phyloP scores from a whole-genome alignment of 1,284 basidiomycete genomes.

The Marasmius sp. region DNA sequence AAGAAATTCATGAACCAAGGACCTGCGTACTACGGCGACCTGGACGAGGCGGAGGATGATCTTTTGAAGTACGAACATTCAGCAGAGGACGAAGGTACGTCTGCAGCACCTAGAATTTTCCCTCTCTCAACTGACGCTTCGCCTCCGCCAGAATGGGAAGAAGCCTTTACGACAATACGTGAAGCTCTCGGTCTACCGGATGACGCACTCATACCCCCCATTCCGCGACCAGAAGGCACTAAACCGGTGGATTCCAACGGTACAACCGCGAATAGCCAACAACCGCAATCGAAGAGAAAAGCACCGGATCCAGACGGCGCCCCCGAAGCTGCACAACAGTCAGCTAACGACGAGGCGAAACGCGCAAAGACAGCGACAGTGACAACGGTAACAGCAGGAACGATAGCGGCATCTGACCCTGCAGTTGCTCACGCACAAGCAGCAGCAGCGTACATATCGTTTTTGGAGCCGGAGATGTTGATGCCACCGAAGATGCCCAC shows the following conservation, averaged over 20 bases:
- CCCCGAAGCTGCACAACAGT: slow-evolving; percentile 36
- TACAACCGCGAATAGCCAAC: slow-evolving; percentile 21
- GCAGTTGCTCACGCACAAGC: slow-evolving; percentile 51
- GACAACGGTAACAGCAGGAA: slow-evolving; percentile 16
- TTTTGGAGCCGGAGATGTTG: slow-evolving; percentile 73
- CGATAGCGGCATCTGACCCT: slow-evolving; percentile 29
- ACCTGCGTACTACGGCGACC: slow-evolving; percentile 88
- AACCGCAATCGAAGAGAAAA: slow-evolving; percentile 50
- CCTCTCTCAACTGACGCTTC: slow-evolving; percentile 1
- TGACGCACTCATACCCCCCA: slow-evolving; percentile 50
- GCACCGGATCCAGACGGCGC: slow-evolving; percentile 44
- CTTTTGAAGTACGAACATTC: slow-evolving; percentile 73
- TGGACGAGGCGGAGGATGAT: slow-evolving; percentile 78
- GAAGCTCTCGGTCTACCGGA: slow-evolving; percentile 55
- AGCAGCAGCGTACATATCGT: slow-evolving; percentile 72
- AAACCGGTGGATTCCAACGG: slow-evolving; percentile 19
- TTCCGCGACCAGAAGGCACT: slow-evolving; percentile 43
- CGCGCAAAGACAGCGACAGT: slow-evolving; percentile 34
- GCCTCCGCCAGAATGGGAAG: slow-evolving; percentile 63
- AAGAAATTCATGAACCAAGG: slow-evolving; percentile 90
- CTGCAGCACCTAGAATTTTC: neutral
- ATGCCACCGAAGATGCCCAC: slow-evolving; percentile 76
- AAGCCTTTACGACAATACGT: slow-evolving; percentile 57
- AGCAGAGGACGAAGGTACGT: slow-evolving; percentile 74
- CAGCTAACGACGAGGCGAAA: slow-evolving; percentile 25